Evolutionary conservation across 257 asterid species (phyloP).

Genomic region (Salvia splendens): DNA sequence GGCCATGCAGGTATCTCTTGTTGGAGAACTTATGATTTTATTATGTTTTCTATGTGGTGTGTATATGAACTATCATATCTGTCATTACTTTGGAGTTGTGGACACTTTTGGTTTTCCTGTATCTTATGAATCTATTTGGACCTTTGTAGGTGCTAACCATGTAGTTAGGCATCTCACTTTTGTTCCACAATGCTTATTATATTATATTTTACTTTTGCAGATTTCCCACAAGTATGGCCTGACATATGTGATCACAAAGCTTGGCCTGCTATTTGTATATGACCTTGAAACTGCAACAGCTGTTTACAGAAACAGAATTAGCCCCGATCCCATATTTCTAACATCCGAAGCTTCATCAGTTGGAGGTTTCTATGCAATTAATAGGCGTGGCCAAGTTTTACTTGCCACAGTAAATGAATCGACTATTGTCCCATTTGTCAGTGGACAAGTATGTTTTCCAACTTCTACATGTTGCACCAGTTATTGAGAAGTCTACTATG

Average conservation of each 20-base stretch:
- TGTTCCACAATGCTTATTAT: slow-evolving; percentile 10
- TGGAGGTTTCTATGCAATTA: slow-evolving; percentile 92
- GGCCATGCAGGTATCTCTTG: slow-evolving; percentile 78
- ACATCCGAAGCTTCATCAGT: slow-evolving; percentile 85
- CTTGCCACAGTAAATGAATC: slow-evolving; percentile 93
- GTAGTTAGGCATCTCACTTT: slow-evolving; percentile 24
- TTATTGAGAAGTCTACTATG: background rate
- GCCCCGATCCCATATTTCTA: slow-evolving; percentile 92
- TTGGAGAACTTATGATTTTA: background rate
- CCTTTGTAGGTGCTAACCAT: slow-evolving; percentile 40
- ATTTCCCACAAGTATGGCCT: slow-evolving; percentile 69
- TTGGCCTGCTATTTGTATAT: slow-evolving; percentile 70
- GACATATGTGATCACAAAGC: slow-evolving; percentile 67
- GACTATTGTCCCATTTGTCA: slow-evolving; percentile 84
- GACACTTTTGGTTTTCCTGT: too few relatives aligned
- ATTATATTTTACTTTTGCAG: slow-evolving; percentile 44
- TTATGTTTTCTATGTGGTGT: too few relatives aligned
- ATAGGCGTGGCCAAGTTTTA: slow-evolving; percentile 92
- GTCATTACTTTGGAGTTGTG: too few relatives aligned
- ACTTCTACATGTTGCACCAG: slow-evolving; percentile 16
- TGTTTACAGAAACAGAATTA: slow-evolving; percentile 87
- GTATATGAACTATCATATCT: too few relatives aligned
- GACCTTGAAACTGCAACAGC: slow-evolving; percentile 80
- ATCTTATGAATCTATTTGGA: too few relatives aligned
- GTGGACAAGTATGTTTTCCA: slow-evolving; percentile 76